A percentile compares a stretch with the other conserved stretches of the same genome.
phyloP scores from a whole-genome alignment of 2,329 filamentous ascomycete species.

The Aspergillus calidoustus region DNA sequence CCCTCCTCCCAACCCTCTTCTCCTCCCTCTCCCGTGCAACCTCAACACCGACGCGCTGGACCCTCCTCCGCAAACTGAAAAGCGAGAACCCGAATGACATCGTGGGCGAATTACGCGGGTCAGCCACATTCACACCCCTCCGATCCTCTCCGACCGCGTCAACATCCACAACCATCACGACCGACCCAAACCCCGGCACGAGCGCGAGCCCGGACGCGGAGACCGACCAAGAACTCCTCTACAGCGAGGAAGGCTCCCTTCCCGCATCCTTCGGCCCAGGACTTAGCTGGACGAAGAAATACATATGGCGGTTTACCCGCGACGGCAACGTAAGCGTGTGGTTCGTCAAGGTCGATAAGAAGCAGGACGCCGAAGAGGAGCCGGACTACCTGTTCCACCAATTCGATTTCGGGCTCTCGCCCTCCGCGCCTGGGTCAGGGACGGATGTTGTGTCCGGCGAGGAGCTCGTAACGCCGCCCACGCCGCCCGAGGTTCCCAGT shows the following conservation, averaged over 20 bases:
- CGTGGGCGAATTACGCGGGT: conserved; percentile 46
- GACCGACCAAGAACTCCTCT: conserved; percentile 38
- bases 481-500: conserved; percentile 25
- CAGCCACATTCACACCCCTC: conserved; percentile 42
- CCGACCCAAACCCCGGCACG: background rate
- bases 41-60: conserved; percentile 36
- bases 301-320: conserved; percentile 47
- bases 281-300: conserved; percentile 47
- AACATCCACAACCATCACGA: conserved; percentile 19
- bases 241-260: conserved; percentile 50
- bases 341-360: conserved; percentile 46
- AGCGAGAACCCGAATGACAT: conserved; percentile 48
- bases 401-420: conserved; percentile 38
- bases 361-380: conserved; percentile 30
- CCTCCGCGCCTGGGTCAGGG: background rate
- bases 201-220: no score
- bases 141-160: conserved; percentile 18
- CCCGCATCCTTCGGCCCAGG: conserved; percentile 32
- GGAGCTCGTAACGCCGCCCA: conserved; percentile 30
- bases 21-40: conserved; percentile 30
- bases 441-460: conserved; percentile 14
- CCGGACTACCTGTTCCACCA: conserved; percentile 53
- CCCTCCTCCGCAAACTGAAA: conserved; percentile 43
- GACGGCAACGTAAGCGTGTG: conserved; percentile 45
- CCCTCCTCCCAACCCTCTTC: conserved; percentile 32